Base-by-base conservation (phyloP, 148 eudicot species). In the Nepenthes gracilis region DNA sequence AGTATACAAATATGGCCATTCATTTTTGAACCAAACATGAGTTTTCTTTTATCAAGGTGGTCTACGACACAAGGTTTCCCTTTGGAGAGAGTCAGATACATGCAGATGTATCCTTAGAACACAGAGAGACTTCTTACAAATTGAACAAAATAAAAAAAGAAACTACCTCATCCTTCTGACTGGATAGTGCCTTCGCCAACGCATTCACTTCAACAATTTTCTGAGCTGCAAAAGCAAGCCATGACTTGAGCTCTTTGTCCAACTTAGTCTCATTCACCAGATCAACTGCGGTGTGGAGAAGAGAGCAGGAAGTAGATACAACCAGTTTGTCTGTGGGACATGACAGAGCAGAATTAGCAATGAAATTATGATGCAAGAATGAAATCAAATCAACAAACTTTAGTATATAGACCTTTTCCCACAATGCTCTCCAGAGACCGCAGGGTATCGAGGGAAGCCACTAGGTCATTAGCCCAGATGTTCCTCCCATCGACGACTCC, bases 211-310 rank as follows among this genome's bases (percentile, higher is more conserved):
- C 95, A 38, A 78, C 70, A 53, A 84, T 68, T 64, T 87, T 87
- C 57, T 87, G 90, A 15, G 90, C 82, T 63, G 95, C 87, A 78
- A 87, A 87, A 33, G 90, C 95, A 40, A 87, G 73, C 95, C 95
- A 87, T 55, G 95, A 82, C 75, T 87, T 87, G 36, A 84, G 58
- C 62, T 87, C 95, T 33, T 71, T 48, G 52, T 84, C 95, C 64
- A 87, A 64, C 81, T 78, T 84, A 54, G 76, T 84, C 69, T 87
- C 95, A 61, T 80, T 76, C 36, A 67, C 82, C 43, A 83, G 52
- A 66, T 87, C 87, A 45, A 87, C 89, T 0, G 87, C 89, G 9
- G 87, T 87, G 72, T 87, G 87, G 70, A 87, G 90, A 56, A 87
- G 87, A 36, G 95, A 87, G 38, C 95, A 84, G 1, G 95, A 87